A percentile compares a stretch with the other conserved stretches of the same genome.
Evolutionary conservation across 257 asterid species (phyloP).

Genomic region (Lycium barbarum): DNA sequence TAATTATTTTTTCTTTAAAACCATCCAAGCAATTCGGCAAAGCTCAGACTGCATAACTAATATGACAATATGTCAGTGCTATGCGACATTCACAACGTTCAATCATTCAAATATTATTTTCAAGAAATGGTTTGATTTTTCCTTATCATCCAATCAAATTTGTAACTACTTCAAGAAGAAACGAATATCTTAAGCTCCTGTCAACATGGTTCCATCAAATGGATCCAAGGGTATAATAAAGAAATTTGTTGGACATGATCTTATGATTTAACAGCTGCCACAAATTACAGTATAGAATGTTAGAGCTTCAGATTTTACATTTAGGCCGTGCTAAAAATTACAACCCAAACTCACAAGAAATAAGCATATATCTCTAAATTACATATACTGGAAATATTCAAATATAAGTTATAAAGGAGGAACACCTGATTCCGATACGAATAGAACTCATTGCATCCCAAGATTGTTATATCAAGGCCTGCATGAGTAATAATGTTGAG

Average conservation of each 20-base stretch:
- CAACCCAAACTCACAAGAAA: not conserved
- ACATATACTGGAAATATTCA: not conserved
- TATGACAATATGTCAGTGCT: not conserved
- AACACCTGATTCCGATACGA: conserved; percentile 90
- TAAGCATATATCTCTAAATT: not conserved
- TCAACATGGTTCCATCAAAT: not conserved
- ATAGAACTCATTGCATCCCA: conserved; percentile 94
- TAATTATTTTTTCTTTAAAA: not conserved
- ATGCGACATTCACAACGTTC: not conserved
- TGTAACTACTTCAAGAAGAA: not conserved
- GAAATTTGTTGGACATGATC: not conserved
- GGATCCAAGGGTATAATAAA: not conserved
- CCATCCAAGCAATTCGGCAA: not conserved
- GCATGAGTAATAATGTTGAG: conserved; percentile 56
- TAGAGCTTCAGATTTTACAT: not conserved
- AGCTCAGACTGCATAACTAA: conserved; percentile 2
- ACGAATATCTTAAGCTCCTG: not conserved
- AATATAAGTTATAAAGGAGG: conserved; percentile 14
- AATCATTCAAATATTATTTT: not conserved
- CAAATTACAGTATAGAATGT: not conserved
- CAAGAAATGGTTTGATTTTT: not conserved
- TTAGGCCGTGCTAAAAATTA: not conserved
- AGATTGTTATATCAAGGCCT: conserved; percentile 90
- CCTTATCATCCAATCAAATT: not conserved
- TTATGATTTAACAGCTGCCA: not conserved